Conservation (phyloP, 1,284 basidiomycete species). For the Apiotrichum brassicae region DNA sequence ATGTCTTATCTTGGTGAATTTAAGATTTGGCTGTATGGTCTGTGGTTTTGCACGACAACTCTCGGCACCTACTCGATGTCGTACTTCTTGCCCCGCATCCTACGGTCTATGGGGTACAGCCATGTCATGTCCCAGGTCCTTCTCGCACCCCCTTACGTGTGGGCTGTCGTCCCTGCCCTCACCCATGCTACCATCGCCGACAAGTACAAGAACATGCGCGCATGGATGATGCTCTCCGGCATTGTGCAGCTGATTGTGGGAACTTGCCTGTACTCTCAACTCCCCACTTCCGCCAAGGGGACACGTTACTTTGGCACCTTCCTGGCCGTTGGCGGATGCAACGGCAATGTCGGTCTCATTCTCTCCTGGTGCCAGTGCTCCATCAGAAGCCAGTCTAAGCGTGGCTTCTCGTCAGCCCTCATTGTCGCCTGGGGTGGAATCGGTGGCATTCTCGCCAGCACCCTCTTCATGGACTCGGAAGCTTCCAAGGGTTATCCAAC, state of each 20-base stretch:
- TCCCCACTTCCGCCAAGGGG: constrained; percentile 13
- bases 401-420: constrained; percentile 40
- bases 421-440: constrained; percentile 46
- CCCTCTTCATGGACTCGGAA: constrained; percentile 13
- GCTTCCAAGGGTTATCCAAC: constrained; percentile 9
- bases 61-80: constrained; percentile 20
- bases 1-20: constrained; percentile 39
- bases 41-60: constrained; percentile 39
- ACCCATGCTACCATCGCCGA: constrained; percentile 41
- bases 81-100: constrained; percentile 47
- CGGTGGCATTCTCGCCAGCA: constrained; percentile 42
- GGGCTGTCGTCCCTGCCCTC: constrained; percentile 41
- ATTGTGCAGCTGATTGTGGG: constrained; percentile 5
- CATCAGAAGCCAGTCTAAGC: constrained; percentile 46
- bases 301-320: constrained; percentile 46
- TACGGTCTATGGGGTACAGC: constrained; percentile 41
- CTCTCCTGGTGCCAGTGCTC: constrained; percentile 44
- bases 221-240: constrained; percentile 2
- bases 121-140: constrained; percentile 34
- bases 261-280: constrained; percentile 10
- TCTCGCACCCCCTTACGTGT: constrained; percentile 46
- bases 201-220: constrained; percentile 16
- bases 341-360: constrained; percentile 34
- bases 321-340: constrained; percentile 42
- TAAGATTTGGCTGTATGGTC: constrained; percentile 48